Percentiles rank a stretch among this genome's conserved stretches.
Conservation (phyloP, 1,284 basidiomycete genomes). For the Melampsora medusae region DNA sequence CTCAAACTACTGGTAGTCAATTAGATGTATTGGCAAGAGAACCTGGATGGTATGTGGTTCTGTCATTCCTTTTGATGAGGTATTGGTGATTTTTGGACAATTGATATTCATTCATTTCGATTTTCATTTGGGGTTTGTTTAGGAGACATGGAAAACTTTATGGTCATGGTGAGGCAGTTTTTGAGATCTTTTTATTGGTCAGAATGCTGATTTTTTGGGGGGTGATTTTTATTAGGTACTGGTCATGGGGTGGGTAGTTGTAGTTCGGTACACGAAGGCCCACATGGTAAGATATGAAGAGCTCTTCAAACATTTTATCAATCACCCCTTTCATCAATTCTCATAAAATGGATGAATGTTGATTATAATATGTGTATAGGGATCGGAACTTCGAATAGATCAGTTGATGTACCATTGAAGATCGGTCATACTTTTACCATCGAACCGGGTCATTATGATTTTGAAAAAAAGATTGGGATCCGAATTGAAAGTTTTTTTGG, state of each 20-base stretch:
- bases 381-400: constrained; percentile 7
- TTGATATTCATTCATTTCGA: no score
- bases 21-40: constrained; percentile 2
- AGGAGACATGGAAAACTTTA: not conserved
- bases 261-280: constrained; percentile 5
- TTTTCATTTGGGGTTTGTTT: no score
- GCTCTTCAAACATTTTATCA: no score
- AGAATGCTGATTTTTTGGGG: no score
- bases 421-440: not conserved
- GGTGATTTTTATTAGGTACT: not conserved
- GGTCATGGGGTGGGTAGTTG: not conserved
- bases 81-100: no score
- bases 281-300: not conserved
- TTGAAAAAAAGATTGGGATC: not conserved
- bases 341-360: no score
- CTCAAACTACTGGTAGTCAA: constrained; percentile 2
- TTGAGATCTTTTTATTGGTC: no score
- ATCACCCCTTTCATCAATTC: no score
- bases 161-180: not conserved
- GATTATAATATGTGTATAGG: no score
- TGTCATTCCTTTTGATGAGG: no score
- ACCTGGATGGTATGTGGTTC: not conserved
- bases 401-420: not conserved
- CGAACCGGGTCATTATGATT: constrained; percentile 2
- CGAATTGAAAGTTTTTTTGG: constrained; percentile 6